phyloP scores from a whole-genome alignment of 2,329 filamentous ascomycete species.

The Pezicula radicicola region DNA sequence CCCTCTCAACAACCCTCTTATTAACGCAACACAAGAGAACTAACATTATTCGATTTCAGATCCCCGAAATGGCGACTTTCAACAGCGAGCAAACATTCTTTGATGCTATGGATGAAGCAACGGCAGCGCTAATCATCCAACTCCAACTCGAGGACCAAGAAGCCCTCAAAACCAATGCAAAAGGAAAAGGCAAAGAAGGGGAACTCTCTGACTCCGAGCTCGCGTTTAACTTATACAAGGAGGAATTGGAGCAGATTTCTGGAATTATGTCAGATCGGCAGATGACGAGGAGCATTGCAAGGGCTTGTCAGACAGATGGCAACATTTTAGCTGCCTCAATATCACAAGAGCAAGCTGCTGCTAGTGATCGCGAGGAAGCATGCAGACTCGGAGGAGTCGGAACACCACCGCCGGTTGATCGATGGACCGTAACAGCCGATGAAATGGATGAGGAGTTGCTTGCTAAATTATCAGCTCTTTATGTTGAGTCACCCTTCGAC shows the following conservation, averaged over 20 bases:
- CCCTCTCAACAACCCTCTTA: too few species aligned
- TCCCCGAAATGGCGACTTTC: too few species aligned
- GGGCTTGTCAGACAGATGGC: slow-evolving; percentile 18
- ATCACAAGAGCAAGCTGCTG: slow-evolving; percentile 11
- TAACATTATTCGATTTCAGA: too few species aligned
- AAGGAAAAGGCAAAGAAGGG: slow-evolving; percentile 11
- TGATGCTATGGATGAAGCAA: slow-evolving; percentile 13
- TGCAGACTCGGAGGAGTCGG: slow-evolving; percentile 5
- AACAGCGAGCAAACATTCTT: not conserved
- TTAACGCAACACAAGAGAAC: too few species aligned
- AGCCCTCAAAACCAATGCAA: not conserved
- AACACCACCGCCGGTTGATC: not conserved
- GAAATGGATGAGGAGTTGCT: slow-evolving; percentile 15
- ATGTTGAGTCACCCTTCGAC: slow-evolving; percentile 3
- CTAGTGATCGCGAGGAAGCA: slow-evolving; percentile 12
- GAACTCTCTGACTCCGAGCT: slow-evolving; percentile 10
- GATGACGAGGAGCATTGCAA: slow-evolving; percentile 21
- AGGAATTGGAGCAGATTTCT: slow-evolving; percentile 10
- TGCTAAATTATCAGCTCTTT: slow-evolving; percentile 14
- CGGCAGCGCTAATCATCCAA: slow-evolving; percentile 16
- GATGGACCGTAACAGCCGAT: slow-evolving; percentile 3
- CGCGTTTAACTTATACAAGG: slow-evolving; percentile 10
- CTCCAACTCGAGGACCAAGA: slow-evolving; percentile 19
- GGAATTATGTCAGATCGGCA: slow-evolving; percentile 9
- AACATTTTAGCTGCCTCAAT: slow-evolving; percentile 3